Evolutionary conservation across 2,329 filamentous ascomycete genomes (phyloP).

Genomic region (Lasiodiplodia citricola): DNA sequence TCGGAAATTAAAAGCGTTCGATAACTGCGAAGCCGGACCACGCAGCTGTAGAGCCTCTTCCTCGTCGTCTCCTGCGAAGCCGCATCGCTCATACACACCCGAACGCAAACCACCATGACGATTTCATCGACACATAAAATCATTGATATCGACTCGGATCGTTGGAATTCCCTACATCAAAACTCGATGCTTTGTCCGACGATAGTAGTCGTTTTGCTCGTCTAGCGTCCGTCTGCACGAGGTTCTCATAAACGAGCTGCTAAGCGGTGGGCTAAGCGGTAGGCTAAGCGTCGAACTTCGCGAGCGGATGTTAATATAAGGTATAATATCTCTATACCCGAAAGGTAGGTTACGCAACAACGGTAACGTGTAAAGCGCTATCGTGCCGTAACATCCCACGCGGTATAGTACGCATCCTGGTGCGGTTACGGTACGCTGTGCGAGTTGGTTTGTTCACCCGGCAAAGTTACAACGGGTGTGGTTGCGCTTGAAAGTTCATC

Average conservation of each 20-base stretch:
- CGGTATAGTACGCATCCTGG: neutral
- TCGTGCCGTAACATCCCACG: neutral
- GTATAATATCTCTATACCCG: neutral
- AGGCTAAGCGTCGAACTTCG: neutral
- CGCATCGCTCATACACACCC: neutral
- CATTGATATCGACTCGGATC: neutral
- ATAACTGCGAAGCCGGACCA: neutral
- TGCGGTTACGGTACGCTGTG: neutral
- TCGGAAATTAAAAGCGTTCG: too few species aligned
- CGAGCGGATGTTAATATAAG: neutral
- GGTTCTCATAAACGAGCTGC: neutral
- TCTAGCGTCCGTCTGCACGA: neutral
- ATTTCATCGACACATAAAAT: neutral
- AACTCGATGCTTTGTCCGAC: neutral
- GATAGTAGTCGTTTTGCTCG: neutral
- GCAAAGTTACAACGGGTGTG: neutral
- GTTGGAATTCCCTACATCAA: neutral
- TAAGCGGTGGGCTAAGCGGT: neutral
- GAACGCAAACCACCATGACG: neutral
- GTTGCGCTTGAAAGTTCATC: neutral
- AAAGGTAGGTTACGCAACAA: neutral
- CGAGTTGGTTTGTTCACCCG: neutral
- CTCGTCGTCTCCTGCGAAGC: neutral
- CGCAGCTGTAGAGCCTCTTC: neutral
- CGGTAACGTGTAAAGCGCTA: neutral